Base-by-base conservation (phyloP, 2,329 filamentous ascomycete species). In the Ophiocordyceps camponoti-rufipedis region DNA sequence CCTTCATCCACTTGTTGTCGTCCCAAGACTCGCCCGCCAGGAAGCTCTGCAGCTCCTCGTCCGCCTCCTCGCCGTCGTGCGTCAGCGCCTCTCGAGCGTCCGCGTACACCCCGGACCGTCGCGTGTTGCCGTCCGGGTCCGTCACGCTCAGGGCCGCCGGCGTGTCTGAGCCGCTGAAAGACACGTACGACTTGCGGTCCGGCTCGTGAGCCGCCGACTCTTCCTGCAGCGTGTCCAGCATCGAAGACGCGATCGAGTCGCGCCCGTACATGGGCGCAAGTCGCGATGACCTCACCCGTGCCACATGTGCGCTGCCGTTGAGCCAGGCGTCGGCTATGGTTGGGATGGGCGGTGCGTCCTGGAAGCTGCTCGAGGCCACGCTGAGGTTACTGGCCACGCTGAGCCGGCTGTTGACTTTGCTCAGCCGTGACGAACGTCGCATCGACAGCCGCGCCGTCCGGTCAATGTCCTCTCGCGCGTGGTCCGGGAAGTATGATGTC, bases 1-100 rank as follows among this genome's bases (percentile, higher is more conserved):
- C 91, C 69, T 96, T 95, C 87, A 98, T 96, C 85, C 93, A 98
- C 62, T 94, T 94, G 67, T 89, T 84, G 50, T 94, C 88, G 52
- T 93, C 88, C 79, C 91, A 96, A 9, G 86, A 93, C 58, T 95
- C 86, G 51, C 86, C 85, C 32, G 86, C 80, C 39, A 96, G 71
- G 70, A 95, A 95, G 57, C 88, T 88, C 54, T 82, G 78, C 19
- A 96, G 71, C 54, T 91, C 88, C 56, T 88, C 85, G 55, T 96
- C 89, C 7, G 79, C 78, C 55, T 94, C 91, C 58, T 95, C 89
- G 32, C 87, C 88, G 56, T 96, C 89, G 53, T 93, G 84, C 14
- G 82, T 83, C 38, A 95, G 75, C 32, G 88, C 84, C 56, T 91
- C 78, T 47, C 82, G 86, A 5, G 88, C 86, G 53, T 86, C 23